Conservation (phyloP, 495 filamentous ascomycete species). For the Letharia lupina region DNA sequence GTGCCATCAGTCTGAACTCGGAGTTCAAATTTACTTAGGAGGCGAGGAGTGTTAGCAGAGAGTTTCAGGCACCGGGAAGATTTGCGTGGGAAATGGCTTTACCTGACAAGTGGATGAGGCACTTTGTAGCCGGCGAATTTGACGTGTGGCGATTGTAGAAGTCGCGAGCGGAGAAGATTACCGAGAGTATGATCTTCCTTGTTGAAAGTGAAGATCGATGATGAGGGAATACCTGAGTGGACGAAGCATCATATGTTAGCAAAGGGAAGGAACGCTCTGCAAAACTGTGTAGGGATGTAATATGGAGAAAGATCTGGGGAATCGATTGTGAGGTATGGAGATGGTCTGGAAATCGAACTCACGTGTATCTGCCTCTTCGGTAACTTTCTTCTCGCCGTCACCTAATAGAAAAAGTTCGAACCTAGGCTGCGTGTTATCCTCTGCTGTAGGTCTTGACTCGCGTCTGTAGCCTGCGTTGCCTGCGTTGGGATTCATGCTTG, state of each 20-base stretch:
- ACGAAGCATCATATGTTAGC: background rate
- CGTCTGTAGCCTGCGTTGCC: background rate
- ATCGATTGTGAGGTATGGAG: background rate
- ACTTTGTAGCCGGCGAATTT: slow-evolving; percentile 78
- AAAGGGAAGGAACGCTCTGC: slow-evolving; percentile 1
- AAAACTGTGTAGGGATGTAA: background rate
- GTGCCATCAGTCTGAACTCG: slow-evolving; percentile 88
- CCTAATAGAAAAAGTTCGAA: slow-evolving; percentile 85
- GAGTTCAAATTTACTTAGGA: slow-evolving; percentile 56
- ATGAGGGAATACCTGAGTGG: slow-evolving; percentile 63
- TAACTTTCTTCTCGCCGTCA: slow-evolving; percentile 87
- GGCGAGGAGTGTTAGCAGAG: slow-evolving; percentile 11
- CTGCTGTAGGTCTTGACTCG: slow-evolving; percentile 2
- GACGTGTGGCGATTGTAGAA: slow-evolving; percentile 70
- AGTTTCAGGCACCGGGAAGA: background rate
- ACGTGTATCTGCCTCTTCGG: slow-evolving; percentile 79
- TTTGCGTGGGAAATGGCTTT: slow-evolving; percentile 23
- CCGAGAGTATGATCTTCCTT: slow-evolving; percentile 97
- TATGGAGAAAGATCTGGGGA: background rate
- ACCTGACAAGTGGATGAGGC: slow-evolving; percentile 37
- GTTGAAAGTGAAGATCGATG: slow-evolving; percentile 80
- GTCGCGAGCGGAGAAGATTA: slow-evolving; percentile 75
- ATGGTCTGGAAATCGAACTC: slow-evolving; percentile 29
- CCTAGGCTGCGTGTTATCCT: slow-evolving; percentile 39
- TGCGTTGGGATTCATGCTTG: slow-evolving; percentile 7